A percentile compares a stretch with the other conserved stretches of the same genome.
Conservation (phyloP, 2,329 filamentous ascomycete species). For the Aspergillus ustus region DNA sequence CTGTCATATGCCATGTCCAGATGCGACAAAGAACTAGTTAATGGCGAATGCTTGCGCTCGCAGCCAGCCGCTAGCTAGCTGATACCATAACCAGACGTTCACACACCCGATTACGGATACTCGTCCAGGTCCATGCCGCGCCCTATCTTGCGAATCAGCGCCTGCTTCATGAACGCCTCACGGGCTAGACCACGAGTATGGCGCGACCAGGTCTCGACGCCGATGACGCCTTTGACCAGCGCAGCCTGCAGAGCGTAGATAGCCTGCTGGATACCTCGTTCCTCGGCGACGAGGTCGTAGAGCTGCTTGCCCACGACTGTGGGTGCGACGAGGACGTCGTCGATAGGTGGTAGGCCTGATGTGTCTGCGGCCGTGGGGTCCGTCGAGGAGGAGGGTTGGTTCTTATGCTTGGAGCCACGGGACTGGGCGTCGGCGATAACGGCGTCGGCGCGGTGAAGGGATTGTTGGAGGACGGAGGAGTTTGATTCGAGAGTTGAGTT, state of each 20-base stretch:
- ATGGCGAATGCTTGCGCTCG: no score
- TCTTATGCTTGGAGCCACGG: slow-evolving; percentile 46
- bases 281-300: slow-evolving; percentile 86
- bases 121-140: slow-evolving; percentile 50
- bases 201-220: slow-evolving; percentile 52
- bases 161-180: slow-evolving; percentile 54
- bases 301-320: slow-evolving; percentile 92
- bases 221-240: slow-evolving; percentile 51
- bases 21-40: no score
- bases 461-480: slow-evolving; percentile 75
- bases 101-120: background rate
- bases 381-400: slow-evolving; percentile 25
- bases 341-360: slow-evolving; percentile 70
- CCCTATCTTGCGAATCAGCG: slow-evolving; percentile 51
- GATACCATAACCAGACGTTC: no score
- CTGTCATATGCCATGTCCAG: no score
- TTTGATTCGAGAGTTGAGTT: slow-evolving; percentile 75
- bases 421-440: slow-evolving; percentile 74
- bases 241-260: slow-evolving; percentile 67
- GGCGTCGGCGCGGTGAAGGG: slow-evolving; percentile 76
- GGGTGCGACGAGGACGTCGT: slow-evolving; percentile 90
- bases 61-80: no score
- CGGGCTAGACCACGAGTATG: slow-evolving; percentile 52
- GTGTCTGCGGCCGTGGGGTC: slow-evolving; percentile 39
- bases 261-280: slow-evolving; percentile 82